Base-by-base conservation (phyloP, 2,329 filamentous ascomycete genomes). In the Fusarium veterinarium region DNA sequence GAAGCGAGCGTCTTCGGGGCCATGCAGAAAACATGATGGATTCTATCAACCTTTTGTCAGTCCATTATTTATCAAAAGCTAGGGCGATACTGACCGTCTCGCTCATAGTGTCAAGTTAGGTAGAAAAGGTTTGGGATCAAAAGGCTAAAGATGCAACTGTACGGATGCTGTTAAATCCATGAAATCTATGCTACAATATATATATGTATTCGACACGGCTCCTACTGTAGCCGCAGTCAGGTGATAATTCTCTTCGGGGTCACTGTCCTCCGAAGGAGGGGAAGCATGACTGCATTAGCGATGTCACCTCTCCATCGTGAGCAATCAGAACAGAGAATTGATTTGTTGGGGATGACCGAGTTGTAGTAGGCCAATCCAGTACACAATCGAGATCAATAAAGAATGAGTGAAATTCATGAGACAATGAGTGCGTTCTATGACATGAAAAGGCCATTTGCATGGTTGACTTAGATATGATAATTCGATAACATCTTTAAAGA, bases 1-100 rank as follows among this genome's bases (percentile, higher is more conserved):
- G 25, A 78, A 71, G 4, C 60, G 62, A 20, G 52, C 77, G 11
- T 67, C 60, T 16, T 71, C 69, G 30, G 77, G 70, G 6, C 73
- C 76, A 16, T 71, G 77, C 9, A 78, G 49, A 42, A 77, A 44
- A 13, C 73, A 79, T 3, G 76, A 75, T 2, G 64, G 61, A 30
- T 78, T 78, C 44, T 63, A 14, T 8, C 3, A 25, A 5, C 2
- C 8, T 23, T 10, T 23, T 38, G 9, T 40, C 41, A 45, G 16
- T 10, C 10, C 5, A 20, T 8, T 14, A 5, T 19, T 30, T n/a
- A 30, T n/a, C 12, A 12, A 12, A 28, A 17, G 7, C 13, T 9
- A 3, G 19, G 7, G 4, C 8, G 14, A 16, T 25, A 42, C 69
- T 31, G 23, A 58, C 69, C 14, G 44, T 58, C 44, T 59, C 55